Evolutionary conservation across 2,329 filamentous ascomycete genomes (phyloP), one percentile per base, ranked within the genome.

Genomic region (Clonostachys solani): DNA sequence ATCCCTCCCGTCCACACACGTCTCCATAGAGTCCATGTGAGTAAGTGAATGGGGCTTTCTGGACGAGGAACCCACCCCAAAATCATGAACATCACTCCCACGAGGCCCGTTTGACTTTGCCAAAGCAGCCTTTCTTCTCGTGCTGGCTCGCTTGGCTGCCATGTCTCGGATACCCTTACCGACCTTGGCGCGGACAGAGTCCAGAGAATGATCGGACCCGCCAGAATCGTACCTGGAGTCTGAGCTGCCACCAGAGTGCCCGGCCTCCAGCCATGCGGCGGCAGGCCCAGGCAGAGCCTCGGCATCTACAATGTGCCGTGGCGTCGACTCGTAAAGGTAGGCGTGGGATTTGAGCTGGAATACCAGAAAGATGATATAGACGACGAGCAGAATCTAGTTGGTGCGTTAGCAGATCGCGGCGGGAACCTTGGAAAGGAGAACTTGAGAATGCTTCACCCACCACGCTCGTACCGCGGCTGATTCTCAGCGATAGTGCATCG

Each of bases 341-440:
- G 89, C 80, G 62, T 96, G 91, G 2, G 90, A 94, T 67, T 95
- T 95, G 50, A 96, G 80, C 70, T 95, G 91, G 67, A 96, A 96
- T 17, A 95, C 61, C 34, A 96, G 79, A 61, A 95, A 96, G 16
- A 95, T 71, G 42, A 84, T 69, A 62, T 96, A 96, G 12, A 96
- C 86, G 34, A 95, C 62, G 3, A 95, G 76, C 9, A 96, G 72
- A 45, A 95, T 76, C 82, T 85, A 43, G 4, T 38, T n/a, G 36
- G 12, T 18, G 15, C 36, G 15, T n/a, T n/a, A 18, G 15, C 36
- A 38, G 36, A n/a, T 38, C 36, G 4, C 3, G 15, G 12, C 2
- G 36, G 17, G 8, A 12, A 15, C 23, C 4, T 15, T 16, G 13
- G 6, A 13, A 5, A 6, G 29, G 35, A 6, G 13, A 35, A 8